Evolutionary conservation across 208 protist species (phyloP), one percentile per base, ranked within the genome.

Genomic region (Crithidia sp.): DNA sequence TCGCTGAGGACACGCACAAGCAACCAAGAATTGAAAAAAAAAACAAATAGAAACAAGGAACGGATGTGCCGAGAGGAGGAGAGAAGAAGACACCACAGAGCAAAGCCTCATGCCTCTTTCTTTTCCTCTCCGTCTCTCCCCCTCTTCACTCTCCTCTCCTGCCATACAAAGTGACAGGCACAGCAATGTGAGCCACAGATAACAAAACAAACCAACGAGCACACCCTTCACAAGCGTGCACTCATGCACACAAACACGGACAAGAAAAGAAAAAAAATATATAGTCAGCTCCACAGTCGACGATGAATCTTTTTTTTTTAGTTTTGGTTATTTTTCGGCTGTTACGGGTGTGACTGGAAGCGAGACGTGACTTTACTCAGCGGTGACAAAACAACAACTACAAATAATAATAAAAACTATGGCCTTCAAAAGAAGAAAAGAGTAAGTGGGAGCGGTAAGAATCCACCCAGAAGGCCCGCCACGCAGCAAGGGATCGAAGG

Each of bases 241-340:
- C 28, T 28, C 28, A 28, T 28, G 28, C 28, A 28, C 7, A 81
- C 55, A 57, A 45, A 64, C 41, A 76, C 19, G 59, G 55, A 74
- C 0, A 78, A 57, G 67, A 72, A 66, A 76, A 76, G 68, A 60
- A 44, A 67, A 14, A 36, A 54, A 3, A 37, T 12, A 54, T 55
- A 58, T 59, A 19, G 28, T 36, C 2, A 47, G 14, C 28, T 56
- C 56, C 62, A 13, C 40, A 63, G 41, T 53, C 52, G 4, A 57
- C 5, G 47, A 49, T 14, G 16, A 55, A 55, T 47, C 37, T 68
- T 2, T 45, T 68, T 68, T 68, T 59, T 47, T 57, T 43, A 57
- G 6, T 44, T 47, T 68, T 45, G 5, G 44, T 55, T 67, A 57
- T 67, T 57, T 43, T 68, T 68, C 28, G 14, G 16, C 7, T 8